Conservation (phyloP, 1,284 basidiomycete species). For the Stereum hirsutum region DNA sequence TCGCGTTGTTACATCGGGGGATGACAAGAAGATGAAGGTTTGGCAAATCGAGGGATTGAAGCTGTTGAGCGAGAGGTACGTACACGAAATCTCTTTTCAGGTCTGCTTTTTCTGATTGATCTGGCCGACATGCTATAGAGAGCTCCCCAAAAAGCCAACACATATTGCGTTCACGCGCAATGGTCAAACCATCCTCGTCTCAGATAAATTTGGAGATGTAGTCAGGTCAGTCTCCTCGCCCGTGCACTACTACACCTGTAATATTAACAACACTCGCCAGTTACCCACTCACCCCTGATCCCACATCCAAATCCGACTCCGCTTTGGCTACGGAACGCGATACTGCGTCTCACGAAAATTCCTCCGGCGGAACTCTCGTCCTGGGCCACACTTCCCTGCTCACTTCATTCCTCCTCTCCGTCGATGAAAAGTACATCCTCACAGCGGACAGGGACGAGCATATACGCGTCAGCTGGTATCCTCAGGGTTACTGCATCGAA, state of each 20-base stretch:
- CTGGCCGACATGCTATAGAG: constrained; percentile 29
- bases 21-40: constrained; percentile 75
- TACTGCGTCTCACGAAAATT: constrained; percentile 58
- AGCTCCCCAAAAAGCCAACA: constrained; percentile 72
- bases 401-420: constrained; percentile 59
- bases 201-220: constrained; percentile 86
- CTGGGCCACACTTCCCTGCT: constrained; percentile 84
- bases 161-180: constrained; percentile 49
- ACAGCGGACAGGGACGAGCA: constrained; percentile 92
- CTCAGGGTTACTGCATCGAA: constrained; percentile 77
- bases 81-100: neutral
- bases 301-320: neutral
- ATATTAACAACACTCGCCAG: constrained; percentile 24
- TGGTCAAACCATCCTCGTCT: constrained; percentile 52
- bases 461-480: constrained; percentile 85
- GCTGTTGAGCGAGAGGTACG: constrained; percentile 56
- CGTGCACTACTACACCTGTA: neutral
- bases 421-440: constrained; percentile 66
- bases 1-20: constrained; percentile 58
- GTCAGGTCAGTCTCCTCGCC: constrained; percentile 44
- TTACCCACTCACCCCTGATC: constrained; percentile 32
- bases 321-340: constrained; percentile 20
- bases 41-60: constrained; percentile 54
- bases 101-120: neutral
- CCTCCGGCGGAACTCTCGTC: constrained; percentile 65